A percentile compares a stretch with the other conserved stretches of the same genome.
Evolutionary conservation across 768 basidiomycete genomes (phyloP).

Genomic region (Fomitopsis serialis): DNA sequence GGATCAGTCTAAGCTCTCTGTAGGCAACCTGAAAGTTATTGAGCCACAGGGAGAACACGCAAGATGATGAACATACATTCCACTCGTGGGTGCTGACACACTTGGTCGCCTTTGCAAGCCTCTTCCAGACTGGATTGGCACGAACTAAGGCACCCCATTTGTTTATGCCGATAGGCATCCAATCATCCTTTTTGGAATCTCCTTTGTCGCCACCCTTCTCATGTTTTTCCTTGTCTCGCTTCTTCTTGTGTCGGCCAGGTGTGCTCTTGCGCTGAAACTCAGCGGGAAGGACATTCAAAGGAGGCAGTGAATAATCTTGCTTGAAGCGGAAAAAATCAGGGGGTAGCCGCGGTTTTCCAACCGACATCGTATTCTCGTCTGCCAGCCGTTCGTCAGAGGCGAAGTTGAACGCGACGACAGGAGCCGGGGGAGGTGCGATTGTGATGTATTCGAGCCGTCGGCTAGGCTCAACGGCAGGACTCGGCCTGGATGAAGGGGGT

Average conservation of each 20-base stretch:
- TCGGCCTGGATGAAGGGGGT: neutral
- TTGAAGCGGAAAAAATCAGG: slow-evolving; percentile 24
- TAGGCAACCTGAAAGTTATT: slow-evolving; percentile 56
- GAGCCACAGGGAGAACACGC: slow-evolving; percentile 1
- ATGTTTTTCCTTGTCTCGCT: slow-evolving; percentile 45
- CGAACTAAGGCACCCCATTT: slow-evolving; percentile 64
- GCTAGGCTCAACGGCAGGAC: neutral
- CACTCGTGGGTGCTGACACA: slow-evolving; percentile 78
- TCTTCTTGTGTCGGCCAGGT: slow-evolving; percentile 39
- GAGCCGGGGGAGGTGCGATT: slow-evolving; percentile 1
- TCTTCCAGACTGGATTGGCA: slow-evolving; percentile 73
- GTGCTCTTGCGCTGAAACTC: slow-evolving; percentile 50
- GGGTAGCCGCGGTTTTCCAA: neutral
- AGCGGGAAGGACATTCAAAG: slow-evolving; percentile 46
- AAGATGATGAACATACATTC: slow-evolving; percentile 48
- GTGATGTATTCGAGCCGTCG: slow-evolving; percentile 6
- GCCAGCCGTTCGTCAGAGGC: neutral
- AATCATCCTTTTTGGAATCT: slow-evolving; percentile 53
- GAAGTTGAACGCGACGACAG: neutral
- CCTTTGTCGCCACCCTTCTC: slow-evolving; percentile 32
- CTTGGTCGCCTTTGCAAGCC: slow-evolving; percentile 65
- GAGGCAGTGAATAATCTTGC: slow-evolving; percentile 49
- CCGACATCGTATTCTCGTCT: neutral
- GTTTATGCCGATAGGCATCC: slow-evolving; percentile 43
- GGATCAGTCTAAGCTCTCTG: slow-evolving; percentile 69